Conservation (phyloP, 2,329 filamentous ascomycete genomes). For the Penicillium freii region DNA sequence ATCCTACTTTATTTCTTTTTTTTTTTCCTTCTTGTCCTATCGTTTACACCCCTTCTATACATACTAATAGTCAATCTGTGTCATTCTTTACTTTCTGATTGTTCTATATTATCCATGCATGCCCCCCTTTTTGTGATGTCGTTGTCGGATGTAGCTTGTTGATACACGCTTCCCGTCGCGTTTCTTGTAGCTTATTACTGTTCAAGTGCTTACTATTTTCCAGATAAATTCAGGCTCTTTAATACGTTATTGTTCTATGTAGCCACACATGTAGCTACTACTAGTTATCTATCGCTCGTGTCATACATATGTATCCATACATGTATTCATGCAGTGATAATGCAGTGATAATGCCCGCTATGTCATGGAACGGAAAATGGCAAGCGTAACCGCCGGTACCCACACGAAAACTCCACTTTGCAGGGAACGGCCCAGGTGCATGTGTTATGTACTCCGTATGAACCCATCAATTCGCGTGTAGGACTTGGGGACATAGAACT, state of each 20-base stretch:
- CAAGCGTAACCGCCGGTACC: no score
- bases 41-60: constrained; percentile 13
- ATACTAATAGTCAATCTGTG: constrained; percentile 22
- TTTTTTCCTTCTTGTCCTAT: constrained; percentile 15
- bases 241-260: not conserved
- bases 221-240: not conserved
- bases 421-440: no score
- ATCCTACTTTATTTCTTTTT: constrained; percentile 9
- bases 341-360: no score
- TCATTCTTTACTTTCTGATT: constrained; percentile 15
- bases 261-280: no score
- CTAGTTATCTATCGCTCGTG: no score
- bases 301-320: no score
- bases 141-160: not conserved
- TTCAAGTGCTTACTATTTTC: not conserved
- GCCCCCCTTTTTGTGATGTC: not conserved
- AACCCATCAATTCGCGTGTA: no score
- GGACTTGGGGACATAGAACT: no score
- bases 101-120: constrained; percentile 9
- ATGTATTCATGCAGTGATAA: no score
- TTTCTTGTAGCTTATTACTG: constrained; percentile 10
- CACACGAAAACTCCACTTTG: no score
- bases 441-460: no score
- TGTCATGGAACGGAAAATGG: no score
- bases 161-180: not conserved